Evolutionary conservation across 257 asterid genomes (phyloP).

Genomic region (Solanum rostratum): DNA sequence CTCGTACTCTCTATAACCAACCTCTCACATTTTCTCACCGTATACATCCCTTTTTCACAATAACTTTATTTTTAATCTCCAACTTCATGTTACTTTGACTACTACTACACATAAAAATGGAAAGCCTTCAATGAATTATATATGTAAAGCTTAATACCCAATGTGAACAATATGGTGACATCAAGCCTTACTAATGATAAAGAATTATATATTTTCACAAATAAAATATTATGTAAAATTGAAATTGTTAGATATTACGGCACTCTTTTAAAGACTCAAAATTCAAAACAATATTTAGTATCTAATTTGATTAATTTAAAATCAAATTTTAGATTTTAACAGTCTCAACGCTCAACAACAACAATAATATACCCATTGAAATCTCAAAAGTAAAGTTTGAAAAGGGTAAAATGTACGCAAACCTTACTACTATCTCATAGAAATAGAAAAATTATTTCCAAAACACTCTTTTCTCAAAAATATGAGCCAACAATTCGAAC

Average conservation of each 20-base stretch:
- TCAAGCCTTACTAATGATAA: not conserved
- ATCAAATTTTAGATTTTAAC: not conserved
- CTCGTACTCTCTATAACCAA: too few species aligned
- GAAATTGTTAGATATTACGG: not conserved
- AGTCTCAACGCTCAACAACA: too few species aligned
- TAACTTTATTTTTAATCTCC: not conserved
- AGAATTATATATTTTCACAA: not conserved
- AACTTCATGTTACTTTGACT: not conserved
- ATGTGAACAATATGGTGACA: not conserved
- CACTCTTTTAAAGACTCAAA: too few species aligned
- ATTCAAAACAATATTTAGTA: too few species aligned
- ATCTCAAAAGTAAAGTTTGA: too few species aligned
- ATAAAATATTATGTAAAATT: not conserved
- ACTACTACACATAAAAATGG: not conserved
- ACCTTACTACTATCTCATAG: accelerated
- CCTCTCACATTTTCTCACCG: too few species aligned
- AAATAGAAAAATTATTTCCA: too few species aligned
- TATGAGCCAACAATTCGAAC: too few species aligned
- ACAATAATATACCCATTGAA: too few species aligned
- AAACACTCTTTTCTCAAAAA: accelerated
- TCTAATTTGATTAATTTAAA: not conserved
- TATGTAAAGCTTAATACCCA: not conserved
- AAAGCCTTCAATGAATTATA: not conserved
- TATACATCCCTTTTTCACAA: not conserved
- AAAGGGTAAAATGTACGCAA: too few species aligned